Evolutionary conservation across 202 grass and related monocot genomes (phyloP), one percentile per base, ranked within the genome.

Genomic region (Saccharum hybrid): DNA sequence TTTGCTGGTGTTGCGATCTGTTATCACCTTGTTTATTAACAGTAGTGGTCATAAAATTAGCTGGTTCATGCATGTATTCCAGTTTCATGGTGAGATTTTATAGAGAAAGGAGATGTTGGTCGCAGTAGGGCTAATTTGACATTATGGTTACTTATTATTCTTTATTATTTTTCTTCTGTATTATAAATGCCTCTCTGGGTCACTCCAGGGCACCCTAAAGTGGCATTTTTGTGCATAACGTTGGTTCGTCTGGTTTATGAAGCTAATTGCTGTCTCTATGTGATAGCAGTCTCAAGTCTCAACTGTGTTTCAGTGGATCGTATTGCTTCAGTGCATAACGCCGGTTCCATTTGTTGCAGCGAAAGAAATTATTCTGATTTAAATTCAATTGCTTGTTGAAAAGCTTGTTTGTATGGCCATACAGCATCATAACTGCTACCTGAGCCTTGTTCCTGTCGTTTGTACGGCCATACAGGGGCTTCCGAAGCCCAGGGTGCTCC

Each of bases 21-120:
- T 62, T 86, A 83, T 56, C 77, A 71, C 56, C 40, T 82, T 86
- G 68, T 82, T 86, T 73, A 43, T 30, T 56, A 51, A 78, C 72
- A 74, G 40, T 67, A 38, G 16, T 37, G 36, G 16, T 18, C 80
- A 86, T 79, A 86, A 86, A 79, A 79, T 60, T 75, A 83, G 62
- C 33, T 79, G 68, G 74, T 86, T 52, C 31, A 52, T 86, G 33
- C 22, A 15, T 74, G 68, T 43, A 75, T 54, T 75, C 74, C n/a
- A 23, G 26, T 67, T 61, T 82, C 40, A 82, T 77, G 41, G 74
- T 23, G 33, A 52, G 30, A 40, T 73, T 74, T 67, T 46, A 63
- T 21, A 75, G n/a, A 67, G 22, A 59, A 1, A 65, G 65, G n/a
- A 23, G 30, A 82, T 14, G 40, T 2, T 23, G 46, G 22, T 70